Evolutionary conservation across 2,329 filamentous ascomycete species (phyloP).

Genomic region (Gremmenia infestans): DNA sequence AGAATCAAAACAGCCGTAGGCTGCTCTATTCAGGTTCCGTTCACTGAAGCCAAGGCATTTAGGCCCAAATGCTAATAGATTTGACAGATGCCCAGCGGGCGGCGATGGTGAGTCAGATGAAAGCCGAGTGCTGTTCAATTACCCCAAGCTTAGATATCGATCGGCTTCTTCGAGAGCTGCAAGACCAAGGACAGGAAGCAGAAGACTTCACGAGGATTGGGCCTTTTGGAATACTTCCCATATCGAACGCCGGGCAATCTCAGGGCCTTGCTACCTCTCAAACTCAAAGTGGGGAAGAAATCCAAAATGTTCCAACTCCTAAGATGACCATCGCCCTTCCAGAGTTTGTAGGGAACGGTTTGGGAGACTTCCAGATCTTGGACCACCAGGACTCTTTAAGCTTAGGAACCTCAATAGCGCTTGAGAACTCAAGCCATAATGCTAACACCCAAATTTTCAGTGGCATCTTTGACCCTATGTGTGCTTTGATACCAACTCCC

Average conservation of each 20-base stretch:
- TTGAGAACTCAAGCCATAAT: slow-evolving; percentile 2
- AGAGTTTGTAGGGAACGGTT: slow-evolving; percentile 3
- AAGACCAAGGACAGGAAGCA: not conserved
- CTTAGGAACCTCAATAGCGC: not conserved
- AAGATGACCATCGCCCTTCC: slow-evolving; percentile 3
- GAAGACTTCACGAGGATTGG: slow-evolving; percentile 6
- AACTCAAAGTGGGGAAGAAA: not conserved
- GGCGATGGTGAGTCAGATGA: slow-evolving; percentile 11
- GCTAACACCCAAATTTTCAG: not conserved
- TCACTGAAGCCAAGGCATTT: not conserved
- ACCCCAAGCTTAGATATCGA: slow-evolving; percentile 8
- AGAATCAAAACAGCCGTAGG: not conserved
- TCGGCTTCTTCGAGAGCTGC: slow-evolving; percentile 7
- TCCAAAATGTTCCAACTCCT: not conserved
- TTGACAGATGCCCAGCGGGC: slow-evolving; percentile 6
- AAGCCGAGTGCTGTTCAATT: slow-evolving; percentile 7
- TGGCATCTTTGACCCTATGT: not conserved
- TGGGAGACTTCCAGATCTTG: slow-evolving; percentile 2
- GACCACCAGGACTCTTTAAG: not conserved
- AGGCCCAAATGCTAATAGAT: not conserved
- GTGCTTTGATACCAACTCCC: not conserved
- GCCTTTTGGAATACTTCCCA: slow-evolving; percentile 9
- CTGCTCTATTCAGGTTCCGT: slow-evolving; percentile 6
- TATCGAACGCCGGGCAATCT: not conserved
- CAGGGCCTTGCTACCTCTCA: not conserved